Base-by-base conservation (phyloP, 164 flowering plant species). In the Piper betle region DNA sequence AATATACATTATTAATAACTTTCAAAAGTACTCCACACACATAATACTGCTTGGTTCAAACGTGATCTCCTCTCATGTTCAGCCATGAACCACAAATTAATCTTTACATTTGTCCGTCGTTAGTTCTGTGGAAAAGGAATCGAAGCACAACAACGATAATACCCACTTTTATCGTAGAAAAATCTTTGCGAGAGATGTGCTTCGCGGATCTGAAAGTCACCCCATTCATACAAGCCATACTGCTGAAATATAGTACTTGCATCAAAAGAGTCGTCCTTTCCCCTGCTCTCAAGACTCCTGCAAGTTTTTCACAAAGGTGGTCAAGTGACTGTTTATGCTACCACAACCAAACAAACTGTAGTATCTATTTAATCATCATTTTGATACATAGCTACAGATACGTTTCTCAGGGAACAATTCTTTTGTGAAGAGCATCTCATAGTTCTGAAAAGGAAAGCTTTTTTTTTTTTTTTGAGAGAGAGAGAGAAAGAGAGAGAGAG, bases 151-250 rank as follows among this genome's bases (percentile, higher is more conserved):
- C 96, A 82, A 67, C 81, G 96, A 71, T 90, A 93, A 62, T 84
- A 93, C n/a, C 99, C 99, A 67, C 68, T 79, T 9, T 85, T 82
- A 71, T 84, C 92, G 62, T 64, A 90, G 48, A 55, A 73, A 69
- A 87, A 93, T 77, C 97, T 81, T 62, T 86, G 86, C 3, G 99
- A 93, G 62, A 93, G 96, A 74, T 93, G 99, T 61, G 87, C 94
- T 79, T 90, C 97, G n/a, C 73, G 81, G 65, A 93, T 83, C 38
- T 72, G 77, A 77, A 87, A 90, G 60, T 86, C 84, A 2, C 99
- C 96, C 99, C 97, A 93, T 59, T 83, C 91, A 68, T 86, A 79
- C 2, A 83, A 79, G 50, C 91, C 88, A 74, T 74, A 82, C 67
- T 71, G 78, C 72, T 82, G 68, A 66, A 80, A 59, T 58, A 90